A percentile compares a stretch with the other conserved stretches of the same genome.
phyloP scores from a whole-genome alignment of 305 asterid species.

The Coffea humblotiana region DNA sequence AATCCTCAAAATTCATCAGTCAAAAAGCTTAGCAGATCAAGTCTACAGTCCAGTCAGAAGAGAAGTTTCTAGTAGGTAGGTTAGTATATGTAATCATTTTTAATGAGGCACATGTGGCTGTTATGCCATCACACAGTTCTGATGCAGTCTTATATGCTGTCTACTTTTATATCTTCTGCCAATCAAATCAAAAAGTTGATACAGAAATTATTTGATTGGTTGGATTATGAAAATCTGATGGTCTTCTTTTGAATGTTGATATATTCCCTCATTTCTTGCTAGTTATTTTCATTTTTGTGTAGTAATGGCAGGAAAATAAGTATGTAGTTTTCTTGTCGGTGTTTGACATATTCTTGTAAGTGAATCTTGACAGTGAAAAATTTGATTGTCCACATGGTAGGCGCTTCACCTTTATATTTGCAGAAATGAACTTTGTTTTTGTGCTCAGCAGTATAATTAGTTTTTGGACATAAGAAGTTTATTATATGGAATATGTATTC shows the following conservation, averaged over 20 bases:
- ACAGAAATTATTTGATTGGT: no score
- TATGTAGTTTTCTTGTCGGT: neutral
- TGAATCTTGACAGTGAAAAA: neutral
- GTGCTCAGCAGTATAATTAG: neutral
- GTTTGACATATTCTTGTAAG: neutral
- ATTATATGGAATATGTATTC: neutral
- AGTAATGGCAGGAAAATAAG: neutral
- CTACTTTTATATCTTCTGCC: neutral
- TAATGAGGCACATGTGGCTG: neutral
- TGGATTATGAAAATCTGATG: no score
- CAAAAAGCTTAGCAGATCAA: conserved; percentile 40
- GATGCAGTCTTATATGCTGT: no score
- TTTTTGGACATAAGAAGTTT: neutral
- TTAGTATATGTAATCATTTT: neutral
- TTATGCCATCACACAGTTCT: neutral
- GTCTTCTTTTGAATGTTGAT: neutral
- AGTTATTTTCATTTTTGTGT: neutral
- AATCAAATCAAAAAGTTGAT: neutral
- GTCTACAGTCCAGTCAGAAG: conserved; percentile 50
- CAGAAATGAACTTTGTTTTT: neutral
- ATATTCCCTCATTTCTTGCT: neutral
- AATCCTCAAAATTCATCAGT: conserved; percentile 34
- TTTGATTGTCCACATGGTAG: neutral
- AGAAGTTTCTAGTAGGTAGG: conserved; percentile 56
- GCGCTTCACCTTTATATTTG: neutral